phyloP scores from a whole-genome alignment of 1,139 yeast species.

The Pichia sp. region DNA sequence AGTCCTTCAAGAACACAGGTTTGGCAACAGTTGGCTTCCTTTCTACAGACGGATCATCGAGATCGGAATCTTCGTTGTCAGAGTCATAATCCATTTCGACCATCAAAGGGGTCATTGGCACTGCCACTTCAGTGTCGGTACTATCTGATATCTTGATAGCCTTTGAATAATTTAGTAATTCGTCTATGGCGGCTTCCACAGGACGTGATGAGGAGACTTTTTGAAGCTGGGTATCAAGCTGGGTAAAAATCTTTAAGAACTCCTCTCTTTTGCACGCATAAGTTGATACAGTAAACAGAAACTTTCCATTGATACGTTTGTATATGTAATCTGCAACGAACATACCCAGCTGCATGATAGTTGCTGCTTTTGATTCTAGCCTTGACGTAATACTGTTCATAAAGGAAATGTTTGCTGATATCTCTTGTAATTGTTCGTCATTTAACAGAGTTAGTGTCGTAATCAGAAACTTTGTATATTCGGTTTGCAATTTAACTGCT shows the following conservation, averaged over 20 bases:
- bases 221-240: neutral
- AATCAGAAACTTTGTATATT: constrained; percentile 20
- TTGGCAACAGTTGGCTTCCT: constrained; percentile 37
- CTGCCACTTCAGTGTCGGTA: neutral
- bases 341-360: constrained; percentile 30
- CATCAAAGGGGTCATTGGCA: constrained; percentile 11
- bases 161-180: neutral
- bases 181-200: neutral
- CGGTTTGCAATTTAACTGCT: constrained; percentile 5
- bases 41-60: constrained; percentile 41
- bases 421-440: constrained; percentile 8
- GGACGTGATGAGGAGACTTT: constrained; percentile 9
- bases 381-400: constrained; percentile 28
- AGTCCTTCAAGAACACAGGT: constrained; percentile 61
- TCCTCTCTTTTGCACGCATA: constrained; percentile 14
- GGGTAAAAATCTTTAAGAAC: constrained; percentile 15
- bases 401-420: constrained; percentile 24
- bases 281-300: constrained; percentile 26
- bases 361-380: constrained; percentile 27
- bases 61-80: constrained; percentile 48
- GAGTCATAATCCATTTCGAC: constrained; percentile 22
- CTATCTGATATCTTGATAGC: neutral
- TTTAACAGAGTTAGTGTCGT: constrained; percentile 15
- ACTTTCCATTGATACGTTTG: constrained; percentile 19
- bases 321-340: constrained; percentile 29